Evolutionary conservation across 148 eudicot species (phyloP).

Genomic region (Beta vulgaris): DNA sequence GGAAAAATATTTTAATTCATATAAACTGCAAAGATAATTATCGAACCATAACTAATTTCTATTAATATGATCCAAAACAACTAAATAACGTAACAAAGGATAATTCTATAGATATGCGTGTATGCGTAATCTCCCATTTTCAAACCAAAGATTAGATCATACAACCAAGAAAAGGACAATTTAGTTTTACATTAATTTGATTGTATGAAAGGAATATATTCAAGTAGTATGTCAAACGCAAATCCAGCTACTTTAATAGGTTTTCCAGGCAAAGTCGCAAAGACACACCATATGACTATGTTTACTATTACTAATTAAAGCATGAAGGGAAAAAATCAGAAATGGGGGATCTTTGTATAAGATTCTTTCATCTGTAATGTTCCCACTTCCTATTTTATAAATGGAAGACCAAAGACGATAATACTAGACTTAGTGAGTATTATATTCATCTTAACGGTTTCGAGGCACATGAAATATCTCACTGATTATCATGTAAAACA

Average conservation of each 20-base stretch:
- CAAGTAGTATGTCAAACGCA: conserved; percentile 12
- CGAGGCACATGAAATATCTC: too few relatives aligned
- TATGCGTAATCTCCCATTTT: background rate
- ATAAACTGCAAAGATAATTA: too few relatives aligned
- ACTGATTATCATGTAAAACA: too few relatives aligned
- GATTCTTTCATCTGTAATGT: conserved; percentile 20
- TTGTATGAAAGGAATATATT: conserved; percentile 8
- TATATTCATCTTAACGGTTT: too few relatives aligned
- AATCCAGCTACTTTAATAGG: background rate
- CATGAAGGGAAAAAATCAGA: background rate
- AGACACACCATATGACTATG: background rate
- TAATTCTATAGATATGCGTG: background rate
- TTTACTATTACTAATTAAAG: background rate
- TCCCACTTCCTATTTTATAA: conserved; percentile 18
- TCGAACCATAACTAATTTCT: too few relatives aligned
- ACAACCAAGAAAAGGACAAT: background rate
- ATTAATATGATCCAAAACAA: too few relatives aligned
- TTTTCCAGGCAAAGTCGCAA: background rate
- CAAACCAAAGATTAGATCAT: background rate
- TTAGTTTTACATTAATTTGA: background rate
- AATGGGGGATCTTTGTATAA: background rate
- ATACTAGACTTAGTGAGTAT: too few relatives aligned
- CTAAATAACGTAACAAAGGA: too few relatives aligned
- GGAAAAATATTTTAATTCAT: too few relatives aligned
- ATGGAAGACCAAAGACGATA: too few relatives aligned